Percentiles rank a stretch among this genome's conserved stretches.
phyloP scores from a whole-genome alignment of 129 eudicot species.

The Ambrosia trifida region DNA sequence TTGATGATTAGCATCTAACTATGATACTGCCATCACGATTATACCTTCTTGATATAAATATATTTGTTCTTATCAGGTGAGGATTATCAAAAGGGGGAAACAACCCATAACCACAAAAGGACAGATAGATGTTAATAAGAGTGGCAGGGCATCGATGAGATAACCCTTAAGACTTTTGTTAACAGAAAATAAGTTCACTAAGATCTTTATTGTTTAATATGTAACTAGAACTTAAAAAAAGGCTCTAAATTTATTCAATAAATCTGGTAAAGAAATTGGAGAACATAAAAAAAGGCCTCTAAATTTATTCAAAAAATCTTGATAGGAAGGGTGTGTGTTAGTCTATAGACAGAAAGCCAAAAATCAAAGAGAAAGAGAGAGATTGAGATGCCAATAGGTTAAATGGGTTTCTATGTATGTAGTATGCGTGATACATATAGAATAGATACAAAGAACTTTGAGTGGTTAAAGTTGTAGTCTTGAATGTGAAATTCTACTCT shows the following conservation, averaged over 20 bases:
- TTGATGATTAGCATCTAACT: constrained; percentile 18
- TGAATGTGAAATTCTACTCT: too few species aligned
- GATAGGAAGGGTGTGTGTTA: too few species aligned
- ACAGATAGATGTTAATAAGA: background rate
- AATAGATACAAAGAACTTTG: constrained; percentile 12
- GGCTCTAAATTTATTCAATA: too few species aligned
- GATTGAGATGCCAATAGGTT: constrained; percentile 23
- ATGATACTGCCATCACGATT: background rate
- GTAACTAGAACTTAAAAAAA: too few species aligned
- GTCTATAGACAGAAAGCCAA: constrained; percentile 13
- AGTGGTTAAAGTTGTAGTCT: too few species aligned
- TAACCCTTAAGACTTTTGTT: background rate
- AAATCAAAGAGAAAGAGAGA: constrained; percentile 20
- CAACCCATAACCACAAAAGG: background rate
- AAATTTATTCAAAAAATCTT: too few species aligned
- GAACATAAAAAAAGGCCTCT: too few species aligned
- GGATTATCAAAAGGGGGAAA: background rate
- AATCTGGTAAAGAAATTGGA: too few species aligned
- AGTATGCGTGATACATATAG: background rate
- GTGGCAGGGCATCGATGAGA: background rate
- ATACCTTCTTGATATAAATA: too few species aligned
- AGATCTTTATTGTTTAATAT: too few species aligned
- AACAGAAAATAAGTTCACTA: background rate
- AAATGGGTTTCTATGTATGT: constrained; percentile 5
- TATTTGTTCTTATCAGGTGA: constrained; percentile 14